Conservation (phyloP, 164 flowering plant genomes). For the Tetrastigma voinierianum region DNA sequence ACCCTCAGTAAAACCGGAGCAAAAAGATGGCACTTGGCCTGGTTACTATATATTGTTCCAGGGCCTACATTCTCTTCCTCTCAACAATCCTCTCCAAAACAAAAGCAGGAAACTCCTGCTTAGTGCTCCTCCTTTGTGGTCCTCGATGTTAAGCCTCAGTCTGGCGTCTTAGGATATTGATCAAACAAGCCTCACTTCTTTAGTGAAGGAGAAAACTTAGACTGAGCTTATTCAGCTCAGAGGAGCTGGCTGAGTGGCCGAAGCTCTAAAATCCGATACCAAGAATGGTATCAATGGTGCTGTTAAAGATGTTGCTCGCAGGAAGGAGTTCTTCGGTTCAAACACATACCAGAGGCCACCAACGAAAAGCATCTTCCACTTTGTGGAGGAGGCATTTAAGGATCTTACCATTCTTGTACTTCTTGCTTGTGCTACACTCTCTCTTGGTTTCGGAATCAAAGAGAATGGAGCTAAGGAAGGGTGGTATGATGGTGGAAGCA, state of each 20-base stretch:
- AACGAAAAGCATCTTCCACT: conserved; percentile 26
- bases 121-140: too few relatives aligned
- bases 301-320: conserved; percentile 18
- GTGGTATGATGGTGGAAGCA: conserved; percentile 47
- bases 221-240: conserved; percentile 17
- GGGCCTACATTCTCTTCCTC: conserved; percentile 2
- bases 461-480: conserved; percentile 36
- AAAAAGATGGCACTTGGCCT: conserved; percentile 8
- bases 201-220: conserved; percentile 33
- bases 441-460: conserved; percentile 46
- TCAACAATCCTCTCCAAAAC: neutral
- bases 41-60: conserved; percentile 9
- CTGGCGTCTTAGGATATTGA: conserved; percentile 11
- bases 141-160: neutral
- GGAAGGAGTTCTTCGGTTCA: conserved; percentile 28
- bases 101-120: too few relatives aligned
- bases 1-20: neutral
- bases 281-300: conserved; percentile 23
- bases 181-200: conserved; percentile 14
- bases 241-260: conserved; percentile 25
- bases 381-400: conserved; percentile 39
- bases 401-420: conserved; percentile 38
- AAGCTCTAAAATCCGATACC: conserved; percentile 16
- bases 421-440: conserved; percentile 30
- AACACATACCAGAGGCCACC: conserved; percentile 37